Conservation (phyloP, 495 filamentous ascomycete genomes). For the Collariella sp. region DNA sequence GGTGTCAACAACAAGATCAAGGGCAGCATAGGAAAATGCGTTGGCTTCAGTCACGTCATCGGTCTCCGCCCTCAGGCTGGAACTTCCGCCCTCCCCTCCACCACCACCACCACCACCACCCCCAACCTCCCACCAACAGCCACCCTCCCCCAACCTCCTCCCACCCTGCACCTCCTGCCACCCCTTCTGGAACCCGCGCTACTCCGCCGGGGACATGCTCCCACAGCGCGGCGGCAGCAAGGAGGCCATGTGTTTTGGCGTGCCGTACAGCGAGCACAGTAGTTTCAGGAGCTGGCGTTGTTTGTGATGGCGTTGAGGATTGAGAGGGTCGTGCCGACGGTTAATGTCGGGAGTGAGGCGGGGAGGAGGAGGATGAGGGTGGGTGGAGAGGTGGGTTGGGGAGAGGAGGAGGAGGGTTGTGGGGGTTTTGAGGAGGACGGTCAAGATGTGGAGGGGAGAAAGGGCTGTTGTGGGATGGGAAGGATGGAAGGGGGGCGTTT, state of each 20-base stretch:
- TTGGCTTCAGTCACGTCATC: slow-evolving; percentile 71
- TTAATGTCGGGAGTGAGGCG: slow-evolving; percentile 67
- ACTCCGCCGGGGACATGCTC: slow-evolving; percentile 53
- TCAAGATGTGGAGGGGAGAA: slow-evolving; percentile 17
- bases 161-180: slow-evolving; percentile 55
- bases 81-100: slow-evolving; percentile 66
- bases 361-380: slow-evolving; percentile 73
- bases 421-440: slow-evolving; percentile 39
- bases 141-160: slow-evolving; percentile 29
- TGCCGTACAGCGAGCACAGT: slow-evolving; percentile 93
- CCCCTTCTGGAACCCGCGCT: slow-evolving; percentile 62
- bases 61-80: slow-evolving; percentile 92
- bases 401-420: slow-evolving; percentile 74
- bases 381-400: slow-evolving; percentile 80
- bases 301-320: slow-evolving; percentile 84
- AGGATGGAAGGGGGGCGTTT: slow-evolving; percentile 35
- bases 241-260: slow-evolving; percentile 73
- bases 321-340: slow-evolving; percentile 83
- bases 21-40: too few relatives aligned
- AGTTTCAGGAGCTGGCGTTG: slow-evolving; percentile 90
- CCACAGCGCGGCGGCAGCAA: slow-evolving; percentile 71
- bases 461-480: slow-evolving; percentile 35
- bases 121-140: slow-evolving; percentile 21
- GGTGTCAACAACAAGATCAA: slow-evolving; percentile 59
- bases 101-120: neutral